Base-by-base conservation (phyloP, 2,329 filamentous ascomycete genomes). In the Colletotrichum agaves region DNA sequence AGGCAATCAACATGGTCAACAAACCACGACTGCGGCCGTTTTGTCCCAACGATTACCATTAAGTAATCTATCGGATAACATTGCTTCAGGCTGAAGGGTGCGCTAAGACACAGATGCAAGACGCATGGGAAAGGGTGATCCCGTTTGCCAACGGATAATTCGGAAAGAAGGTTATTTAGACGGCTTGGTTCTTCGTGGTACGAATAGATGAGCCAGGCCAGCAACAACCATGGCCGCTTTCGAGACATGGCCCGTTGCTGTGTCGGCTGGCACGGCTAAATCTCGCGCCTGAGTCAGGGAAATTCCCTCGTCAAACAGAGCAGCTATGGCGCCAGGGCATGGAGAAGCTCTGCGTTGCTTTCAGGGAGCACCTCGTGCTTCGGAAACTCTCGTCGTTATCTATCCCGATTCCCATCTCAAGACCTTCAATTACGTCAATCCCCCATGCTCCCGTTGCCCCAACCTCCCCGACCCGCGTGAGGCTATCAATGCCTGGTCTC, bases 271-370 rank as follows among this genome's bases (percentile, higher is more conserved):
- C 35, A 37, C 12, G 35, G 35, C 35, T 15, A 37, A 15, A 3
- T 35, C 31, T 43, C 33, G 43, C 44, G 60, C 61, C 47, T 63
- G 64, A 63, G 50, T 67, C 64, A 58, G 52, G 60, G 49, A 46
- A 46, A 43, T 55, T 17, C 52, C 55, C 59, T 46, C 37, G 19
- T 47, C 39, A 21, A 33, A 10, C 15, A 33, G 15, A 50, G 44
- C 52, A 37, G 60, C 46, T 63, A 21, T 52, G 44, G 31, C 60
- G 52, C 56, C 58, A 46, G 37, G n/a, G 44, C 31, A 43, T 11
- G 35, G 33, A 19, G n/a, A 60, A 41, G 33, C 23, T 21, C 21
- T 11, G 55, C 17, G n/a, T 31, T 12, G 11, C 7, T 19, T 21
- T 37, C 13, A 39, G 41, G 19, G 50, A 52, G 59, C 17, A 3